phyloP scores from a whole-genome alignment of 2,329 filamentous ascomycete species.

The Stagonosporopsis chrysanthemi region DNA sequence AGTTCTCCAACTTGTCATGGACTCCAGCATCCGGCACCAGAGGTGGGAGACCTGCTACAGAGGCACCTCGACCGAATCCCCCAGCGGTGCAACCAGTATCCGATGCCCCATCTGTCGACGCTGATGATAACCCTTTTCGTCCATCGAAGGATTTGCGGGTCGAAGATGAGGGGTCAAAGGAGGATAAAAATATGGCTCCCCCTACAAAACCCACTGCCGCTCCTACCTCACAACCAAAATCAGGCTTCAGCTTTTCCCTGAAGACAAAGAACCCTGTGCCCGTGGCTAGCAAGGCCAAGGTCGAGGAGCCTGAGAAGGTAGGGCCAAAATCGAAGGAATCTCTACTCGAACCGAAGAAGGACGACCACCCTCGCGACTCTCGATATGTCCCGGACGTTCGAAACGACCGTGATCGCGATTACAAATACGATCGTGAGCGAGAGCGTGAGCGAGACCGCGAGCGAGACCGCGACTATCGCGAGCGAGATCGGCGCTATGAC shows the following conservation, averaged over 20 bases:
- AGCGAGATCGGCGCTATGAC: conserved; percentile 49
- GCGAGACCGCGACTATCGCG: conserved; percentile 50
- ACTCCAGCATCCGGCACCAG: conserved; percentile 64
- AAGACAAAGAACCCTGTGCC: conserved; percentile 72
- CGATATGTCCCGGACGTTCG: conserved; percentile 33
- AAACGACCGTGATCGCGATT: conserved; percentile 36
- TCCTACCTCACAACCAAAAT: conserved; percentile 60
- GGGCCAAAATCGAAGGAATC: conserved; percentile 50
- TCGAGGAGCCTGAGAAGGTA: conserved; percentile 49
- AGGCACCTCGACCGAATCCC: conserved; percentile 44
- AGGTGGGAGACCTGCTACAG: conserved; percentile 57
- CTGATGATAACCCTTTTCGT: conserved; percentile 67
- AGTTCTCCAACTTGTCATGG: conserved; percentile 77
- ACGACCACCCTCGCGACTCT: conserved; percentile 44
- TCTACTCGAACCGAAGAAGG: conserved; percentile 49
- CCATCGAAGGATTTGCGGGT: conserved; percentile 70
- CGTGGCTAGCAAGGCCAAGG: conserved; percentile 60
- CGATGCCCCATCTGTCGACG: conserved; percentile 53
- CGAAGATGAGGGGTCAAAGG: conserved; percentile 67
- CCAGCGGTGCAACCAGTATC: conserved; percentile 20
- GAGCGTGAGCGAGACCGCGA: conserved; percentile 53
- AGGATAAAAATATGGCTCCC: conserved; percentile 61
- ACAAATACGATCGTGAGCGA: conserved; percentile 33
- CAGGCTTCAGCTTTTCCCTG: conserved; percentile 86
- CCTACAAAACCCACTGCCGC: conserved; percentile 59